These are phyloP conservation scores for Suillus clintonianus DNA, from an alignment of 768 basidiomycete genomes.

Conservation along the genomic window DNA sequence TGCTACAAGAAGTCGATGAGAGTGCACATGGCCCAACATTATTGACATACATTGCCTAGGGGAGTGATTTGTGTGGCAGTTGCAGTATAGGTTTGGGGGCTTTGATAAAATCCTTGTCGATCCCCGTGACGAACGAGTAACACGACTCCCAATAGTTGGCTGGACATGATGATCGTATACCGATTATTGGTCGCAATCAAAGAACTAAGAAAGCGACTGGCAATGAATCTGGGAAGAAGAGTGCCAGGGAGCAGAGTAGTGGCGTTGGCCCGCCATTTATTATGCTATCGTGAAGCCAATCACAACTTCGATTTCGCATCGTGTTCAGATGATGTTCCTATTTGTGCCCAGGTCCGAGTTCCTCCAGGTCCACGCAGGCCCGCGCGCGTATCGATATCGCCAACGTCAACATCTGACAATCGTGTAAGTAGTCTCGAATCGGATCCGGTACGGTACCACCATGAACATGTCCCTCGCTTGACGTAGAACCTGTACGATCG, in stretches of 20 bases:
- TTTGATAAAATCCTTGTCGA: slow-evolving; percentile 67
- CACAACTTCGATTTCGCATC: neutral
- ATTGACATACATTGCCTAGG: slow-evolving; percentile 58
- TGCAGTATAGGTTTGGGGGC: slow-evolving; percentile 56
- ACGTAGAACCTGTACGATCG: neutral
- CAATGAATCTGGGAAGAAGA: neutral
- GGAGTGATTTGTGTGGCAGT: slow-evolving; percentile 63
- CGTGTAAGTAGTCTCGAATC: neutral
- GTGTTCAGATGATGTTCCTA: neutral
- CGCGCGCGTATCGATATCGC: neutral
- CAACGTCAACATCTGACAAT: neutral
- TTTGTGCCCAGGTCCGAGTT: neutral
- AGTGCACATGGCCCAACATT: neutral
- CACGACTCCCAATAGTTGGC: slow-evolving; percentile 54
- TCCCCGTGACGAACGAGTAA: slow-evolving; percentile 62
- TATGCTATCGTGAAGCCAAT: neutral
- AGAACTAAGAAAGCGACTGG: neutral
- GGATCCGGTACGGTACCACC: neutral
- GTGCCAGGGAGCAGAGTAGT: neutral
- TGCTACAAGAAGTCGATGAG: slow-evolving; percentile 33
- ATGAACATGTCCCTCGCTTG: neutral
- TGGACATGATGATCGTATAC: slow-evolving; percentile 13
- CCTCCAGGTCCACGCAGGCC: neutral
- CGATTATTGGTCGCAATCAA: neutral
- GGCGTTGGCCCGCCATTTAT: neutral